Percentiles rank a stretch among this genome's conserved stretches.
Evolutionary conservation across 2,329 filamentous ascomycete species (phyloP).

Genomic region (Fusarium sp.): DNA sequence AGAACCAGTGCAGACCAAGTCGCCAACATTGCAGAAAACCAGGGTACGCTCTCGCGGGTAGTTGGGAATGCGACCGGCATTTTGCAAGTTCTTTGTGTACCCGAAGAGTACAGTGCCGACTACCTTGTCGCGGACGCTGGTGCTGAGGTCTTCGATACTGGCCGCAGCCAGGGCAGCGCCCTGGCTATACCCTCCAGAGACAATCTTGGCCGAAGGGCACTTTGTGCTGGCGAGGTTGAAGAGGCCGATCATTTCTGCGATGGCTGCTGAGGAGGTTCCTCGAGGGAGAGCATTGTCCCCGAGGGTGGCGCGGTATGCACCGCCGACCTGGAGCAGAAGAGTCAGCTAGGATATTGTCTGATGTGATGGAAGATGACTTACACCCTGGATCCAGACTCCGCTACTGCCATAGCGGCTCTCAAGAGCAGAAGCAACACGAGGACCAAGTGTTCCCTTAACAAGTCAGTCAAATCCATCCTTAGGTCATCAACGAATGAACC

Average conservation of each 20-base stretch:
- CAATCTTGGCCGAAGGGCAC: constrained; percentile 58
- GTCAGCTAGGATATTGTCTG: fast-evolving
- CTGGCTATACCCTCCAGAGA: constrained; percentile 58
- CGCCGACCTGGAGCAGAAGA: constrained; percentile 32
- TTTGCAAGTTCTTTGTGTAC: constrained; percentile 55
- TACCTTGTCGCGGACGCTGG: constrained; percentile 51
- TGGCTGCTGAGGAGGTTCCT: constrained; percentile 55
- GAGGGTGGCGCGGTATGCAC: constrained; percentile 54
- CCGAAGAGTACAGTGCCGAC: constrained; percentile 37
- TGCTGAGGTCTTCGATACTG: constrained; percentile 53
- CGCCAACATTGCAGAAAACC: constrained; percentile 54
- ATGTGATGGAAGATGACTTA: constrained; percentile 25
- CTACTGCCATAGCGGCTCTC: constrained; percentile 42
- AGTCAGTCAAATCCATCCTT: fast-evolving
- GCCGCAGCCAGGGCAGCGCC: constrained; percentile 60
- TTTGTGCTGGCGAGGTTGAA: constrained; percentile 57
- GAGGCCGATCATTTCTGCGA: constrained; percentile 57
- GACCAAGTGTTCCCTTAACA: constrained; percentile 49
- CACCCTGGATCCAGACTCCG: constrained; percentile 59
- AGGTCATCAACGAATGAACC: neutral
- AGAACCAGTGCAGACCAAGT: constrained; percentile 55
- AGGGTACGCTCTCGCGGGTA: constrained; percentile 52
- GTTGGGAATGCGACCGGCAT: constrained; percentile 55
- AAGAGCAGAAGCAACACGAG: constrained; percentile 48
- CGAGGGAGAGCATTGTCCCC: constrained; percentile 53